Conservation (phyloP, 257 asterid species). For the Solanum piurae region DNA sequence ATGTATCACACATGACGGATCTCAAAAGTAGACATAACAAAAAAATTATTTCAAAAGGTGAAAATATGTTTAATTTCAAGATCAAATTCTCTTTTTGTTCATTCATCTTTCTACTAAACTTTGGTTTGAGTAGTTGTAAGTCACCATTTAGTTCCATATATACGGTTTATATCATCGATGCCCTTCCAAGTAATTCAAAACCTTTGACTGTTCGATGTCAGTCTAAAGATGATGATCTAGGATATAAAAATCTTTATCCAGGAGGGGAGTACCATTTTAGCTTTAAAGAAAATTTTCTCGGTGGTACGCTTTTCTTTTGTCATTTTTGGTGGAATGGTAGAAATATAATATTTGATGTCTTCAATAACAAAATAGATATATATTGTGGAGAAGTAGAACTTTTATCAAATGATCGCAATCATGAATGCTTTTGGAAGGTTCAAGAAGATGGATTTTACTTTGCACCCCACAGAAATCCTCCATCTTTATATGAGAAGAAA, state of each 20-base stretch:
- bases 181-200: background rate
- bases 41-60: background rate
- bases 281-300: background rate
- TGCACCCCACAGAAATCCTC: background rate
- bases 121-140: background rate
- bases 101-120: background rate
- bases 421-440: background rate
- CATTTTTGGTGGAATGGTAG: background rate
- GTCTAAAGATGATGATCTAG: background rate
- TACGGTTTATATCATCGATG: background rate
- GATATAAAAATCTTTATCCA: background rate
- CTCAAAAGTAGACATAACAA: background rate
- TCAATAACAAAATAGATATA: background rate
- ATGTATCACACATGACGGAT: background rate
- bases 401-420: background rate
- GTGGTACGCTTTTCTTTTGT: background rate
- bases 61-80: background rate
- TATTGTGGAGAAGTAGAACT: background rate
- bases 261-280: background rate
- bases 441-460: background rate
- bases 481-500: background rate
- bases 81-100: background rate
- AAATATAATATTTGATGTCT: background rate
- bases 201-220: background rate
- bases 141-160: background rate